These are phyloP conservation scores for Rhizophagus sp. DNA, from an alignment of 192 early-diverging fungal genomes.

Conservation along the genomic window DNA sequence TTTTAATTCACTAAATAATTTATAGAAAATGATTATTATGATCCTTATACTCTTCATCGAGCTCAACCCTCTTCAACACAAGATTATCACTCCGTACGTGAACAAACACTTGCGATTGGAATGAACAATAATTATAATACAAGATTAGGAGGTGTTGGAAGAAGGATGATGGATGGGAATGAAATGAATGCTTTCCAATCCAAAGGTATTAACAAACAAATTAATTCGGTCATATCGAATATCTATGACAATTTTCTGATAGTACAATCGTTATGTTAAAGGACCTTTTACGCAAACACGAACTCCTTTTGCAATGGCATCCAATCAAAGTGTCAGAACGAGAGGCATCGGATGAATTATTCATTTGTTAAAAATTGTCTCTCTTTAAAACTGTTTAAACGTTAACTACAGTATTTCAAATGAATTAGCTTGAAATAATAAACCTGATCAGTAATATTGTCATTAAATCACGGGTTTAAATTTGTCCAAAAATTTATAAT, in stretches of 20 bases:
- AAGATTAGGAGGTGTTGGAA: neutral
- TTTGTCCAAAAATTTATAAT: no score
- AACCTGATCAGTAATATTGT: no score
- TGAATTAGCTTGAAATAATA: no score
- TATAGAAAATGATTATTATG: neutral
- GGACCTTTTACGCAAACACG: constrained; percentile 1
- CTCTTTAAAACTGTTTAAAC: no score
- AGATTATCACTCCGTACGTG: neutral
- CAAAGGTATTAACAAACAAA: neutral
- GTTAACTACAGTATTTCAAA: no score
- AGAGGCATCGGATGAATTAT: no score
- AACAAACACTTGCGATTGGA: neutral
- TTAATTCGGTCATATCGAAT: neutral
- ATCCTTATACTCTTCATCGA: neutral
- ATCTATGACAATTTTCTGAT: no score
- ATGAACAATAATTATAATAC: neutral
- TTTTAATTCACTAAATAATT: neutral
- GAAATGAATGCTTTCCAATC: neutral
- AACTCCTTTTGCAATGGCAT: constrained; percentile 13
- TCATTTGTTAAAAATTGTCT: no score
- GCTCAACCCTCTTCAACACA: neutral
- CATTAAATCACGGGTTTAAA: no score
- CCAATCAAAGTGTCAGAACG: neutral
- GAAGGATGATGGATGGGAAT: neutral
- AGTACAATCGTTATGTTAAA: neutral